phyloP scores from a whole-genome alignment of 805 yeast genomes.

The Grigorovia humatica region DNA sequence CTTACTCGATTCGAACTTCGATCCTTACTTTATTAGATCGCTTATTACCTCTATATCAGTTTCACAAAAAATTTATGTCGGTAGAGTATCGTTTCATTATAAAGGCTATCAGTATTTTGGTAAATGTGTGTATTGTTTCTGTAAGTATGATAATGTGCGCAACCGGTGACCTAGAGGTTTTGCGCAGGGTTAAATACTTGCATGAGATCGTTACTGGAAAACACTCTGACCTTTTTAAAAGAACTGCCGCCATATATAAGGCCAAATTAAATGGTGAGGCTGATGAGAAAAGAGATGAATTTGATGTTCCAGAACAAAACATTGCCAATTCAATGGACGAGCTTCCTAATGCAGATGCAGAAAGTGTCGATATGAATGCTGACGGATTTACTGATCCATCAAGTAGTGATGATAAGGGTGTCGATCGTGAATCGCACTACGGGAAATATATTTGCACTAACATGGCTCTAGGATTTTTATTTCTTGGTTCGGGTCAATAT shows the following conservation, averaged over 20 bases:
- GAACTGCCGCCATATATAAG: background rate
- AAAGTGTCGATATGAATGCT: constrained; percentile 1
- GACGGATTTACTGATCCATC: constrained; percentile 3
- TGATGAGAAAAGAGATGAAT: background rate
- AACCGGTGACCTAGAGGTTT: constrained; percentile 72
- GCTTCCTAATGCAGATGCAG: background rate
- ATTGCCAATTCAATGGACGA: background rate
- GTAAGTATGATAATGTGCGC: constrained; percentile 78
- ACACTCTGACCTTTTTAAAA: constrained; percentile 18
- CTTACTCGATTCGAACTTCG: constrained; percentile 42
- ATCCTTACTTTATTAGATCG: constrained; percentile 19
- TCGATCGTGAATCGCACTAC: constrained; percentile 31
- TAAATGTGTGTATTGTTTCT: constrained; percentile 52
- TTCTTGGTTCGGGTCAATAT: constrained; percentile 87
- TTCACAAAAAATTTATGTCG: constrained; percentile 15
- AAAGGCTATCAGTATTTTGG: constrained; percentile 41
- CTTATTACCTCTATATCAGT: constrained; percentile 24
- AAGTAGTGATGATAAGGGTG: constrained; percentile 6
- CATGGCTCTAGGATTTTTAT: constrained; percentile 77
- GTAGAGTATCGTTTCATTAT: constrained; percentile 51
- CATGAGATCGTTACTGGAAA: constrained; percentile 45
- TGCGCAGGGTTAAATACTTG: constrained; percentile 60
- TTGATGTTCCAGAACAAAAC: background rate
- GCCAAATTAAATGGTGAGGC: background rate
- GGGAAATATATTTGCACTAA: constrained; percentile 72